Base-by-base conservation (phyloP, 148 eudicot genomes). In the Dysphania ambrosioides region DNA sequence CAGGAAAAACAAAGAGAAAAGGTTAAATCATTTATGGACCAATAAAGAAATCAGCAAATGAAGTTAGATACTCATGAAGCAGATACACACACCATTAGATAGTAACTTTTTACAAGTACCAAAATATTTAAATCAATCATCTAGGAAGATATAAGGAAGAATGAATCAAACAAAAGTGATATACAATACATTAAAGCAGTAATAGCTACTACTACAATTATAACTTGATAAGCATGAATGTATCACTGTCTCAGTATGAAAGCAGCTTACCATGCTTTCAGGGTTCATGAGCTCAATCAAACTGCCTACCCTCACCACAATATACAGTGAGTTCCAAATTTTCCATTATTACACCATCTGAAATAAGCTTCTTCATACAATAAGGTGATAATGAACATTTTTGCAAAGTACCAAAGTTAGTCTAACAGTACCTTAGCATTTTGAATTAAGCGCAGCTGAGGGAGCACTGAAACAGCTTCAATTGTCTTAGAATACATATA, bases 361-460 rank as follows among this genome's bases (percentile, higher is more conserved):
- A n/a, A 38, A 3, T 3, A 4, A 1, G 2, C 56, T n/a, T 26
- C 32, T 15, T 26, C 4, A 30, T 11, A 19, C 27, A 0, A 63
- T 15, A 19, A 32, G 23, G 19, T 21, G n/a, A 27, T 2, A 29
- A 5, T 9, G 7, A 30, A 53, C 36, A 30, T 8, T 0, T 26
- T 32, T 41, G 31, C 29, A 23, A 66, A 40, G 70, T 40, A 38
- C 26, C 4, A 5, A 67, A 40, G 55, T 3, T 67, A 24, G 27
- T 41, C 18, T 67, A 11, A 41, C 0, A 58, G 40, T 70, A 93
- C 98, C 98, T 91, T 84, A 11, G 92, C 80, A 32, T 93, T 93
- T 77, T 93, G 98, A 77, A 93, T 88, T 78, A 89, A 68, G 32
- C 87, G 88, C 51, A 93, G 92, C 75, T 93, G 98, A 72, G 98